A percentile compares a stretch with the other conserved stretches of the same genome.
phyloP scores from a whole-genome alignment of 2,329 filamentous ascomycete genomes.

The Penicillium concentricum region DNA sequence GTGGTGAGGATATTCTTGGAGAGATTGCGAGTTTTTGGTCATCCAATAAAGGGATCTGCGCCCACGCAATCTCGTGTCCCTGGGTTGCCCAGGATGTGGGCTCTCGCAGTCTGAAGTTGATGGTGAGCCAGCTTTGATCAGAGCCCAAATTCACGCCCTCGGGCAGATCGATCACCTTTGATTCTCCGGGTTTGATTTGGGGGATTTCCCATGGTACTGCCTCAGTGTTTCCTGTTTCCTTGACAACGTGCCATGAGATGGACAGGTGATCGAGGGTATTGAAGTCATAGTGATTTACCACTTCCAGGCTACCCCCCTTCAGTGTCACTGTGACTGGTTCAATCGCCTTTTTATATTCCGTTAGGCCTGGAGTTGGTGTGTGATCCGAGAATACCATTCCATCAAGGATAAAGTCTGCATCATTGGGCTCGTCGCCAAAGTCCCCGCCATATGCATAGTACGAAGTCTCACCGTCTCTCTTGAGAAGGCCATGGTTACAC shows the following conservation, averaged over 20 bases:
- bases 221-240: slow-evolving; percentile 24
- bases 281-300: slow-evolving; percentile 56
- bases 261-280: slow-evolving; percentile 44
- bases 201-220: slow-evolving; percentile 40
- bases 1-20: not conserved
- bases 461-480: slow-evolving; percentile 26
- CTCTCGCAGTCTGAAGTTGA: slow-evolving; percentile 47
- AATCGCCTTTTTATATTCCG: slow-evolving; percentile 58
- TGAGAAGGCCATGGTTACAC: slow-evolving; percentile 61
- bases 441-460: slow-evolving; percentile 63
- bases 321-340: slow-evolving; percentile 52
- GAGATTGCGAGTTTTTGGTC: not conserved
- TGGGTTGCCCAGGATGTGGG: slow-evolving; percentile 52
- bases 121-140: slow-evolving; percentile 40
- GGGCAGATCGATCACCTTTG: slow-evolving; percentile 10
- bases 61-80: slow-evolving; percentile 58
- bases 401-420: slow-evolving; percentile 63
- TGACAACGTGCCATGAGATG: slow-evolving; percentile 20
- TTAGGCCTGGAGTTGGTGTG: slow-evolving; percentile 56
- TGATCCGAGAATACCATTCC: slow-evolving; percentile 54
- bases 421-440: slow-evolving; percentile 61
- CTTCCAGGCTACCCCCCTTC: slow-evolving; percentile 36
- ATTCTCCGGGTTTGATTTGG: slow-evolving; percentile 44
- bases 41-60: slow-evolving; percentile 35
- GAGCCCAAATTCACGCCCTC: not conserved